phyloP scores from a whole-genome alignment of 805 yeast genomes.

The Ogataea glucozyma region DNA sequence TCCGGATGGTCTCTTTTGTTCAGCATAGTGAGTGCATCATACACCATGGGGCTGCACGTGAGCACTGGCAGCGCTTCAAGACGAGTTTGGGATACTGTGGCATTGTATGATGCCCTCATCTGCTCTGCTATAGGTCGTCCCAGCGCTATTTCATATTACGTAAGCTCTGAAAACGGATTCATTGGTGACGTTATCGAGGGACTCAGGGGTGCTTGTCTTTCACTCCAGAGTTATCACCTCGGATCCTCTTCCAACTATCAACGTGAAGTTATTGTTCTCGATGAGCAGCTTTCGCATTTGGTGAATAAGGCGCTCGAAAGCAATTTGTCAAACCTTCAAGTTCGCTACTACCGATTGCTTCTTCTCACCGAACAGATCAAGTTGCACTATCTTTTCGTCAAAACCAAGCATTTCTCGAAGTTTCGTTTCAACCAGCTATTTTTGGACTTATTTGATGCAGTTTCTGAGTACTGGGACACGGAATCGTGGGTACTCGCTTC shows the following conservation, averaged over 20 bases:
- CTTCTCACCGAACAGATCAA: constrained; percentile 12
- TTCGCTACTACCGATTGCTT: constrained; percentile 3
- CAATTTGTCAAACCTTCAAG: not conserved
- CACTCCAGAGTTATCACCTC: not conserved
- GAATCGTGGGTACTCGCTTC: no score
- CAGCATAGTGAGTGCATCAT: not conserved
- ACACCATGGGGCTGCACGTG: constrained; percentile 1
- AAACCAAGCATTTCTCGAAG: constrained; percentile 5
- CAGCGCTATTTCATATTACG: constrained; percentile 6
- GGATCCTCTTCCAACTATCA: no score
- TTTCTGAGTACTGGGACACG: constrained; percentile 7
- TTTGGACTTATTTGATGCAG: constrained; percentile 1
- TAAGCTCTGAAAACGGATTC: no score
- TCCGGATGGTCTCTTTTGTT: not conserved
- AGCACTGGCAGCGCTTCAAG: not conserved
- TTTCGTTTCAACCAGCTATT: constrained; percentile 10
- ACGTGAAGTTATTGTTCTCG: not conserved
- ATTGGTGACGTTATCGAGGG: not conserved
- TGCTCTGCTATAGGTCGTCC: constrained; percentile 12
- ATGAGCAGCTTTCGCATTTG: not conserved
- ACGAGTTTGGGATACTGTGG: constrained; percentile 8
- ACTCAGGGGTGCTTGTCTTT: not conserved
- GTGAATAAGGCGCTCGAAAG: not conserved
- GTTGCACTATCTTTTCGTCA: constrained; percentile 16
- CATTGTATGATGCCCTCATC: constrained; percentile 9